Evolutionary conservation across 2,329 filamentous ascomycete species (phyloP).

Genomic region (Penicillium brasilianum): DNA sequence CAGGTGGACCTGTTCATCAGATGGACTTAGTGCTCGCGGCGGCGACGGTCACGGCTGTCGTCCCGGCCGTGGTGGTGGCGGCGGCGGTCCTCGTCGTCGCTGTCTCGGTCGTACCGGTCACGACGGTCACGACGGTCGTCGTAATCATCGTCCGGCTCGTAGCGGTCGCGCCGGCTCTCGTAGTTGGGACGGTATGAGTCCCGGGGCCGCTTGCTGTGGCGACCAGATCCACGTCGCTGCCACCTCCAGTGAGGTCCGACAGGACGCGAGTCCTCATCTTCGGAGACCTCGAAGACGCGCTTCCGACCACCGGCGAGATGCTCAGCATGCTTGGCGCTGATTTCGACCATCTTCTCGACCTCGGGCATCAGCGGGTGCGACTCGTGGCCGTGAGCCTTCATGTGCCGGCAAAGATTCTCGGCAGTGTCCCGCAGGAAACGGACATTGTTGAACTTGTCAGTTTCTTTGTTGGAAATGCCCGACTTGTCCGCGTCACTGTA

Average conservation of each 20-base stretch:
- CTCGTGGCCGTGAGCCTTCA: constrained; percentile 31
- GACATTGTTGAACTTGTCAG: constrained; percentile 30
- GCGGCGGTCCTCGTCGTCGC: neutral
- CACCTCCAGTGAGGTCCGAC: neutral
- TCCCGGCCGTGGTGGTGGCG: neutral
- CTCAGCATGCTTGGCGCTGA: constrained; percentile 43
- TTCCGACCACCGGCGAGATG: constrained; percentile 46
- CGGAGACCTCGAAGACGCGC: constrained; percentile 42
- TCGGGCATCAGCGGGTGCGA: constrained; percentile 40
- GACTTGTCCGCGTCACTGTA: constrained; percentile 23
- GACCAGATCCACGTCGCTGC: neutral
- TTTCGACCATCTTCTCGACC: constrained; percentile 39
- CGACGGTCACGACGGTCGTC: neutral
- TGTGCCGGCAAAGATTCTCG: constrained; percentile 47
- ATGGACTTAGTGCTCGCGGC: neutral
- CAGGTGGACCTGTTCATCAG: neutral
- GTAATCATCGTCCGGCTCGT: neutral
- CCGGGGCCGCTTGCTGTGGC: neutral
- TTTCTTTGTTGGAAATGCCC: constrained; percentile 31
- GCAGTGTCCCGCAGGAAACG: constrained; percentile 52
- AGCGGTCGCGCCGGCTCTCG: neutral
- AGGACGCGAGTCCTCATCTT: constrained; percentile 16
- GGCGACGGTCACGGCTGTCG: neutral
- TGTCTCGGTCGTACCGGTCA: neutral
- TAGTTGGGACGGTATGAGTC: neutral